Percentiles rank a stretch among this genome's conserved stretches.
These are phyloP conservation scores for Metarhizium brunneum DNA, from an alignment of 2,329 filamentous ascomycete species.

Conservation along the genomic window DNA sequence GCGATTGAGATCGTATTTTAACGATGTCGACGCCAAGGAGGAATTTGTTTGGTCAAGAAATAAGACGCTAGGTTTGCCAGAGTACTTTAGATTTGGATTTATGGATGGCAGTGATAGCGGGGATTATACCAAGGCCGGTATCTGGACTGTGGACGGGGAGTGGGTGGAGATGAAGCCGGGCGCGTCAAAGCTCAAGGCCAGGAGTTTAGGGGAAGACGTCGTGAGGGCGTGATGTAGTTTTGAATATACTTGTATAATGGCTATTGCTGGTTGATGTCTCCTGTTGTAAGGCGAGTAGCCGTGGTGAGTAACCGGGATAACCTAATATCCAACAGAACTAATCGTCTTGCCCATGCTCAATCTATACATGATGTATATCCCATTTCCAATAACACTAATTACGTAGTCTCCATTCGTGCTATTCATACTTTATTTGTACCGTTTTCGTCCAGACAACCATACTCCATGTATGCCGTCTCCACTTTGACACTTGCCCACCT, in stretches of 20 bases:
- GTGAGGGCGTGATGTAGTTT: conserved; percentile 10
- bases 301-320: no score
- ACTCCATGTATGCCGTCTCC: no score
- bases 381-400: no score
- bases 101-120: conserved; percentile 54
- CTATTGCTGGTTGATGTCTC: no score
- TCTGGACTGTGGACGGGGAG: conserved; percentile 53
- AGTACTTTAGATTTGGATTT: conserved; percentile 73
- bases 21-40: conserved; percentile 34
- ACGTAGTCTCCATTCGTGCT: no score
- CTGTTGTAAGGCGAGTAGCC: no score
- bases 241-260: neutral
- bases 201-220: conserved; percentile 15
- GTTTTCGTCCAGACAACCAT: no score
- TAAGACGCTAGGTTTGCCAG: conserved; percentile 35
- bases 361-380: no score
- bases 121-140: conserved; percentile 69
- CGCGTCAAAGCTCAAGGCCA: conserved; percentile 36
- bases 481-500: no score
- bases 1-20: conserved; percentile 63
- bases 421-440: no score
- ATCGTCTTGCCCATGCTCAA: no score
- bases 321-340: no score
- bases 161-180: conserved; percentile 60
- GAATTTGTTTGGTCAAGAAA: conserved; percentile 53